Percentiles rank a stretch among this genome's conserved stretches.
phyloP scores from a whole-genome alignment of 331 rosid genomes.

The Telfairia occidentalis region DNA sequence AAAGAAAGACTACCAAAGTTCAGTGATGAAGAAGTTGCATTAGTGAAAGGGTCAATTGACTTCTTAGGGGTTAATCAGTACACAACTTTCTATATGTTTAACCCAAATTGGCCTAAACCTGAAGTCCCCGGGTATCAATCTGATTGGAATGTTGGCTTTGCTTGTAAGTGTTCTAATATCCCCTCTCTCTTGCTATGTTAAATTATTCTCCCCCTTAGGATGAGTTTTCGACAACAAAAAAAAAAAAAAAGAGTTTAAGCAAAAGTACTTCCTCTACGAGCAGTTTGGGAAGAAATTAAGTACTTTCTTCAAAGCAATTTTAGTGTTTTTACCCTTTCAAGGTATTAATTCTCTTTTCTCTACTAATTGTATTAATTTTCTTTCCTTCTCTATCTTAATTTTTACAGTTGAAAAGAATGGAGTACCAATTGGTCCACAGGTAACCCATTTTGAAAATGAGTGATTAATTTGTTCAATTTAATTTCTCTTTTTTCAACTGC shows the following conservation, averaged over 20 bases:
- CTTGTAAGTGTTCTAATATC: slow-evolving; percentile 18
- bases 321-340: no score
- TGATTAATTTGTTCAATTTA: not conserved
- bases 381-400: no score
- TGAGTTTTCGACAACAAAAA: no score
- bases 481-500: not conserved
- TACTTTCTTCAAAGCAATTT: no score
- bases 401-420: slow-evolving; percentile 20
- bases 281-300: no score
- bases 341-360: not conserved
- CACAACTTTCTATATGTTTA: slow-evolving; percentile 29
- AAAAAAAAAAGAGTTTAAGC: no score
- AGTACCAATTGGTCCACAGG: slow-evolving; percentile 30
- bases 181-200: not conserved
- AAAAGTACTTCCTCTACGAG: no score
- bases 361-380: not conserved
- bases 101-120: not conserved
- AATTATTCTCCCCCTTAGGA: no score
- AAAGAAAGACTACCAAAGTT: slow-evolving; percentile 48
- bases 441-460: not conserved
- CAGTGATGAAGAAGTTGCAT: slow-evolving; percentile 20
- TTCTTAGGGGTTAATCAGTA: slow-evolving; percentile 55
- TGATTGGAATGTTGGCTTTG: slow-evolving; percentile 26
- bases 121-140: slow-evolving; percentile 13
- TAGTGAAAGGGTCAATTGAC: slow-evolving; percentile 32